Percentiles rank a stretch among this genome's conserved stretches.
phyloP scores from a whole-genome alignment of 2,329 filamentous ascomycete species.

The Sporothrix schenckii region DNA sequence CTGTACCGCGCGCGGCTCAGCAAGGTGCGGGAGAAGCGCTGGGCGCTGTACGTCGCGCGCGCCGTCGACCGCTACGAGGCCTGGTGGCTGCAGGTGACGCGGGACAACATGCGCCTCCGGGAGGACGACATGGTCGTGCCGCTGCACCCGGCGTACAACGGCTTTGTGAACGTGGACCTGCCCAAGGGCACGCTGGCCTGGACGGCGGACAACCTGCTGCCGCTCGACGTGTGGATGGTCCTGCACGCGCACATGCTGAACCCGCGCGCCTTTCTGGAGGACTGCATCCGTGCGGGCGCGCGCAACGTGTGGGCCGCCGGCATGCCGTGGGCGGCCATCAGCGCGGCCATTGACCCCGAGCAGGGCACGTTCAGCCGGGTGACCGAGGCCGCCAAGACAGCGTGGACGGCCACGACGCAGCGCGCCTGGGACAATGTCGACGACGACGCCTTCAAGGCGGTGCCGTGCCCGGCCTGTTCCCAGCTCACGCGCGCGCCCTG shows the following conservation, averaged over 20 bases:
- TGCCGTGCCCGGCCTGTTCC: slow-evolving; percentile 61
- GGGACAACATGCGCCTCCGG: slow-evolving; percentile 37
- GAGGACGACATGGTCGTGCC: slow-evolving; percentile 44
- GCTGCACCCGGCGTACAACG: slow-evolving; percentile 39
- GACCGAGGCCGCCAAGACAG: slow-evolving; percentile 47
- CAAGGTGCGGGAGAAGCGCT: slow-evolving; percentile 69
- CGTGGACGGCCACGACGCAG: slow-evolving; percentile 55
- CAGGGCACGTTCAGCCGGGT: slow-evolving; percentile 54
- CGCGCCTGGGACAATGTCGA: slow-evolving; percentile 63
- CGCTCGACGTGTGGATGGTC: slow-evolving; percentile 72
- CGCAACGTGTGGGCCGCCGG: slow-evolving; percentile 62
- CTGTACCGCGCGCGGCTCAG: slow-evolving; percentile 51
- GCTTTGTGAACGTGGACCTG: slow-evolving; percentile 40
- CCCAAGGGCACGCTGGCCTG: slow-evolving; percentile 31
- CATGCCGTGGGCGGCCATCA: slow-evolving; percentile 67
- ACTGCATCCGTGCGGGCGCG: slow-evolving; percentile 63
- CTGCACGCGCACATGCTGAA: slow-evolving; percentile 82
- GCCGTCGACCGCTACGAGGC: slow-evolving; percentile 68
- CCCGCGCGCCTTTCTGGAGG: slow-evolving; percentile 72
- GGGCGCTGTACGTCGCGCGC: slow-evolving; percentile 69
- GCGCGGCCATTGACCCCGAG: slow-evolving; percentile 58
- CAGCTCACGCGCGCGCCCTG: slow-evolving; percentile 55
- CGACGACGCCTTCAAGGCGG: slow-evolving; percentile 51
- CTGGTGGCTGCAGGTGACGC: slow-evolving; percentile 58
- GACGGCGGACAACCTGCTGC: slow-evolving; percentile 30